Base-by-base conservation (phyloP, 1,139 yeast genomes). In the Scheffersomyces insectosa region DNA sequence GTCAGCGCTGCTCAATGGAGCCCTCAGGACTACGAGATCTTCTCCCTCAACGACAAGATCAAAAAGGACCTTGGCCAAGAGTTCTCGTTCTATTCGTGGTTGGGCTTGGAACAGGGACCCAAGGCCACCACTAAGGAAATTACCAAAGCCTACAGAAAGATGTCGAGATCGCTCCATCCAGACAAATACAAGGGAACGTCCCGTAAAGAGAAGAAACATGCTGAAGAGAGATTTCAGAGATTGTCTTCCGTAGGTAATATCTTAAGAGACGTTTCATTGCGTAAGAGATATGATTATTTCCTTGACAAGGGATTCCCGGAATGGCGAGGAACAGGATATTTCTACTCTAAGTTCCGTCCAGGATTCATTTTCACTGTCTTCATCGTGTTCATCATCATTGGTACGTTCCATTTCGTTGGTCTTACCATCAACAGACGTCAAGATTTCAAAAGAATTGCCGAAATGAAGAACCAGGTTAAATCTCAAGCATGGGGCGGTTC, bases 241-340 rank as follows among this genome's bases (percentile, higher is more conserved):
- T 74, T 91, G 39, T 86, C 93, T 20, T 65, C 82, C 28, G 89
- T 88, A 14, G 85, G 89, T 38, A 80, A 85, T 56, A 83, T 90
- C 43, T 75, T 91, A 46, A 72, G 90, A 48, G 77, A 73, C 45
- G 77, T 79, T 39, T 73, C 80, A 8, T 75, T 79, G 45, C 80
- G 85, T 47, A 85, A 83, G 50, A 75, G 93, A 13, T 93, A 93
- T 62, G 98, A 93, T 62, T 91, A 83, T 63, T 93, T 88, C 65
- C 70, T 87, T 44, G 72, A 78, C 33, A 80, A 83, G 52, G 99
- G 99, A 3, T 93, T 93, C 65, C 99, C 99, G 4, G 75, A 76
- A 46, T 88, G 88, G 80, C 82, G 78, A 45, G 80, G 78, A 0
- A 67, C 78, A 1, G 79, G 74, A 0, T 81, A 78, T 59, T 70